Base-by-base conservation (phyloP, 805 yeast genomes). In the Pichia phayaonensis region DNA sequence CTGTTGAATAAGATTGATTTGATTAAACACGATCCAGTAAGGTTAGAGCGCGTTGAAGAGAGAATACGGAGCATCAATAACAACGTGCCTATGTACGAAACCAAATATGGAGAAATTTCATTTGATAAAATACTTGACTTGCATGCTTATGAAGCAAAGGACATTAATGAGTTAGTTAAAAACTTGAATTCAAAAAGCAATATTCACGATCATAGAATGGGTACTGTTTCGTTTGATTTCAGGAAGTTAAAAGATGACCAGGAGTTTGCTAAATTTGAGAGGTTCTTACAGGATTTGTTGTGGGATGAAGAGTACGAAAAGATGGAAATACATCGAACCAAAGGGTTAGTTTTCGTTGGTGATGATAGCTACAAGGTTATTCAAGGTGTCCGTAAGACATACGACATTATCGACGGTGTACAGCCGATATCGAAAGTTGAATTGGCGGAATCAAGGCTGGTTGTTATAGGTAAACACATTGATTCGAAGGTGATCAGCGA, bases 361-460 rank as follows among this genome's bases (percentile, higher is more conserved):
- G 60, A 62, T 2, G 60, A 65, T 3, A 41, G 31, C 0, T 80
- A 75, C 22, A 74, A 77, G 55, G 86, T 90, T 8, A 68, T 94
- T 12, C 99, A 94, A 64, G 98, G 95, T 13, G 99, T 94, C 0
- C 74, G 98, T 53, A 94, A 90, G 49, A 89, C 96, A 0, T 94
- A 89, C 66, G 99, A 94, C 55, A 72, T 88, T 3, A 73, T 83
- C 4, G 81, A 77, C 4, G 68, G 66, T 1, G 23, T n/a, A 3
- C 57, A 56, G 15, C 47, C 54, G 13, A 24, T 51, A 1, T 47
- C 47, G 8, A 58, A 56, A 1, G 24, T 61, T 22, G 47, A 49
- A 16, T 31, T 64, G 24, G 31, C 46, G 10, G 44, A 41, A 11
- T 48, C 59, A 22, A 50, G 66, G 49, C 48, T 67, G 20, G 70